phyloP scores from a whole-genome alignment of 371 early-diverging fungal species.

The Mucor velutinosus region DNA sequence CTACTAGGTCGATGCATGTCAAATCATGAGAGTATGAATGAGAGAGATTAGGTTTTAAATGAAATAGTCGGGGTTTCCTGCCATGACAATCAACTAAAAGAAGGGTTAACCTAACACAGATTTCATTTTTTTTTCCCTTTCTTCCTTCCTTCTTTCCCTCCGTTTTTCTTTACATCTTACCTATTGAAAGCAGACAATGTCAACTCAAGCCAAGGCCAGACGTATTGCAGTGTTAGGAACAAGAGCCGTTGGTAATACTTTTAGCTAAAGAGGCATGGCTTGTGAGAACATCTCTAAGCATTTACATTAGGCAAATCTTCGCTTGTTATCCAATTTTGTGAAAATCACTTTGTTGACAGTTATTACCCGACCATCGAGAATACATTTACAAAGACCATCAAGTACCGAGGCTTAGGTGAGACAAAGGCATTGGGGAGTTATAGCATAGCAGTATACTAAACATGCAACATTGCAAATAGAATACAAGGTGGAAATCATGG shows the following conservation, averaged over 20 bases:
- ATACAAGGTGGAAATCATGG: constrained; percentile 89
- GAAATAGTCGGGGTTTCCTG: background rate
- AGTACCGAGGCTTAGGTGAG: constrained; percentile 71
- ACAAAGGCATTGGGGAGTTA: background rate
- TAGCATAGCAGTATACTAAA: background rate
- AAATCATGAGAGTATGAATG: background rate
- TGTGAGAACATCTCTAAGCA: background rate
- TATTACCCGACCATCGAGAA: constrained; percentile 89
- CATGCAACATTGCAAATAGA: constrained; percentile 39
- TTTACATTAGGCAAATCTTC: constrained; percentile 78
- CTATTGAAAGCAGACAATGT: constrained; percentile 6
- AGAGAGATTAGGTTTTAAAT: background rate
- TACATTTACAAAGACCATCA: constrained; percentile 85
- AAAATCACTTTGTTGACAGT: constrained; percentile 89
- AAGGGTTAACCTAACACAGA: background rate
- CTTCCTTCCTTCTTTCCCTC: background rate
- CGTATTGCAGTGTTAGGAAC: constrained; percentile 82
- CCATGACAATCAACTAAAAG: background rate
- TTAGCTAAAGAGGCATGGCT: background rate
- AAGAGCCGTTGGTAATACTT: constrained; percentile 76
- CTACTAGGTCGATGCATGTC: too few relatives aligned
- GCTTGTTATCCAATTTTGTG: constrained; percentile 91
- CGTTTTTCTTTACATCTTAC: background rate
- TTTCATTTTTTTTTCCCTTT: background rate
- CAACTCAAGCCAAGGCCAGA: constrained; percentile 52